Conservation (phyloP, 306 rosid species). For the Prunus mume region DNA sequence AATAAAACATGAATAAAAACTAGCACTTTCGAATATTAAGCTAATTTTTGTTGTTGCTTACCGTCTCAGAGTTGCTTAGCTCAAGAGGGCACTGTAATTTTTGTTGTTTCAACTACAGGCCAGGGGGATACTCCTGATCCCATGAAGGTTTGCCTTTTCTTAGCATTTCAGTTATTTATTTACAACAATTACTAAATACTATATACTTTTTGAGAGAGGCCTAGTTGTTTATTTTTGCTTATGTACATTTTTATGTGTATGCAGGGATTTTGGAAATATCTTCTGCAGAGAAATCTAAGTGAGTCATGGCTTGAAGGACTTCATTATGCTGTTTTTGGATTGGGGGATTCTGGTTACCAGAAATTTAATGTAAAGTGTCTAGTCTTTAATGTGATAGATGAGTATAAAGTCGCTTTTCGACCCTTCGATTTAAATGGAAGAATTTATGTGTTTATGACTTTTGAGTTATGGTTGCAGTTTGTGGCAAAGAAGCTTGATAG, state of each 20-base stretch:
- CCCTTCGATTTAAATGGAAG: neutral
- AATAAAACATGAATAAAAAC: neutral
- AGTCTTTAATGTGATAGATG: neutral
- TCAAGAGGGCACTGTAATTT: conserved; percentile 59
- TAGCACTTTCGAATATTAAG: neutral
- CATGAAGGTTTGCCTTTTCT: conserved; percentile 57
- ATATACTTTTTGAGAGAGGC: neutral
- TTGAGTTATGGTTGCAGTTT: conserved; percentile 49
- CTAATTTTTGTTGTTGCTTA: neutral
- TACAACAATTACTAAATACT: neutral
- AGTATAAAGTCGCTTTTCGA: neutral
- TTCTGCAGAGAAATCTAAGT: conserved; percentile 70
- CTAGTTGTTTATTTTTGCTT: neutral
- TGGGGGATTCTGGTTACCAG: conserved; percentile 94
- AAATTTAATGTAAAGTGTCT: conserved; percentile 63
- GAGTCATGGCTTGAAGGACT: conserved; percentile 75
- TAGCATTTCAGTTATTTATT: neutral
- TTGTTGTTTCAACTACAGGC: conserved; percentile 95
- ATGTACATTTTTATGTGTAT: conserved; percentile 17
- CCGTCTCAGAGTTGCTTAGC: conserved; percentile 53
- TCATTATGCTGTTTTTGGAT: conserved; percentile 75
- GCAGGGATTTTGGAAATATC: conserved; percentile 86
- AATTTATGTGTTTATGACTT: conserved; percentile 3
- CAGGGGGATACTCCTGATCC: conserved; percentile 94
- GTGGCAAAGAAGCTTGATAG: conserved; percentile 95